Percentiles rank a stretch among this genome's conserved stretches.
These are phyloP conservation scores for Fragilaria crotonensis DNA, from an alignment of 108 stramenopile genomes.

Conservation along the genomic window DNA sequence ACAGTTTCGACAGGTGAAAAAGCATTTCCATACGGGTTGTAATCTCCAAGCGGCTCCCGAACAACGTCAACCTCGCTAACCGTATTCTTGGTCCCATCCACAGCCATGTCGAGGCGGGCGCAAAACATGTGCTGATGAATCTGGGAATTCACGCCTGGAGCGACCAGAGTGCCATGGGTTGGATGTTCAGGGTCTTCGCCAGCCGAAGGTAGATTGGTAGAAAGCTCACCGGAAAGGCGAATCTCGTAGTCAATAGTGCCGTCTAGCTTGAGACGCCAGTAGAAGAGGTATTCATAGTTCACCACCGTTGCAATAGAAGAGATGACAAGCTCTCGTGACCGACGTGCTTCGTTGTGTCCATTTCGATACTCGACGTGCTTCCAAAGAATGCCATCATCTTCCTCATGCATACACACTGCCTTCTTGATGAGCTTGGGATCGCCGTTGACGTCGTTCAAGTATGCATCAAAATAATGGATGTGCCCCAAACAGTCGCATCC, in stretches of 20 bases:
- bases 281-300: constrained; percentile 70
- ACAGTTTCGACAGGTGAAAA: constrained; percentile 36
- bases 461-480: constrained; percentile 72
- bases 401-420: constrained; percentile 77
- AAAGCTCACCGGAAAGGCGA: constrained; percentile 49
- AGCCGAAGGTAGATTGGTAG: constrained; percentile 48
- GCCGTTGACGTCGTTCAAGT: constrained; percentile 34
- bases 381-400: constrained; percentile 62
- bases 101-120: constrained; percentile 61
- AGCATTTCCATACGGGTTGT: constrained; percentile 37
- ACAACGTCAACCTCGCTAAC: constrained; percentile 49
- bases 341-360: constrained; percentile 62
- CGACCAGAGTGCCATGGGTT: constrained; percentile 44
- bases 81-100: constrained; percentile 44
- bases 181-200: constrained; percentile 33
- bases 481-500: constrained; percentile 72
- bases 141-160: constrained; percentile 66
- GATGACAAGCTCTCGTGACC: constrained; percentile 52
- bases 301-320: constrained; percentile 63
- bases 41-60: constrained; percentile 9
- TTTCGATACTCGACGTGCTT: constrained; percentile 75
- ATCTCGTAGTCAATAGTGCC: constrained; percentile 50
- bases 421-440: constrained; percentile 27
- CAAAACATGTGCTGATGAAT: constrained; percentile 75
- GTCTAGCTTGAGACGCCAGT: constrained; percentile 50